Evolutionary conservation across 768 basidiomycete genomes (phyloP).

Genomic region (Phylloporus scabripes): DNA sequence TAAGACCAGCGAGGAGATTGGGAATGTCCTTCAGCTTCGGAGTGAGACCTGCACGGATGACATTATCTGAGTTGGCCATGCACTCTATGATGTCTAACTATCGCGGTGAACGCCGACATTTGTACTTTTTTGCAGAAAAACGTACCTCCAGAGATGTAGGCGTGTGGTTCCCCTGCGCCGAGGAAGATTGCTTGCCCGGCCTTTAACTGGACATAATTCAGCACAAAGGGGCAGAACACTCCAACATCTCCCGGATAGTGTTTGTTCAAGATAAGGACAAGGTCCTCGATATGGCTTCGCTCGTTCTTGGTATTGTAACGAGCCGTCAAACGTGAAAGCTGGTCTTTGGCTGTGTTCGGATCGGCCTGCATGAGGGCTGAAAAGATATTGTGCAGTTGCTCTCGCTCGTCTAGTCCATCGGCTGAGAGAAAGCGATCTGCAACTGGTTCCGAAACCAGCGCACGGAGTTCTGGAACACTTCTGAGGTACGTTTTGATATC

Average conservation of each 20-base stretch:
- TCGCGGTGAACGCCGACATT: background rate
- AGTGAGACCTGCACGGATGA: conserved; percentile 96
- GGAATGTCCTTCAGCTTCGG: conserved; percentile 94
- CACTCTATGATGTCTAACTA: conserved; percentile 90
- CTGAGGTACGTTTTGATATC: conserved; percentile 64
- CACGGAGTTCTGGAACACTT: conserved; percentile 68
- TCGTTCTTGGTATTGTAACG: conserved; percentile 52
- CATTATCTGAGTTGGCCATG: conserved; percentile 99
- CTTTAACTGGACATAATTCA: conserved; percentile 78
- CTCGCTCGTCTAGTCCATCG: conserved; percentile 31
- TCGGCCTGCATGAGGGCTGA: conserved; percentile 81
- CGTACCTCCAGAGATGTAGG: conserved; percentile 89
- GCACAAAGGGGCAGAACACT: conserved; percentile 82
- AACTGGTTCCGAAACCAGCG: conserved; percentile 58
- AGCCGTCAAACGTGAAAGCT: conserved; percentile 52
- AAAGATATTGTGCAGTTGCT: conserved; percentile 70
- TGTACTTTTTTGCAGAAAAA: background rate
- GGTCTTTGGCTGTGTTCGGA: conserved; percentile 41
- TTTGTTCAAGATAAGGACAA: conserved; percentile 55
- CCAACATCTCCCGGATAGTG: conserved; percentile 94
- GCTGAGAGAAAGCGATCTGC: conserved; percentile 48
- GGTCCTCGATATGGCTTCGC: conserved; percentile 48
- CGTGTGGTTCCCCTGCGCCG: conserved; percentile 94
- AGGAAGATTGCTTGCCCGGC: conserved; percentile 92
- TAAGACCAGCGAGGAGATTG: conserved; percentile 82